phyloP scores from a whole-genome alignment of 2,329 filamentous ascomycete genomes.

The Pseudocercospora eumusae region DNA sequence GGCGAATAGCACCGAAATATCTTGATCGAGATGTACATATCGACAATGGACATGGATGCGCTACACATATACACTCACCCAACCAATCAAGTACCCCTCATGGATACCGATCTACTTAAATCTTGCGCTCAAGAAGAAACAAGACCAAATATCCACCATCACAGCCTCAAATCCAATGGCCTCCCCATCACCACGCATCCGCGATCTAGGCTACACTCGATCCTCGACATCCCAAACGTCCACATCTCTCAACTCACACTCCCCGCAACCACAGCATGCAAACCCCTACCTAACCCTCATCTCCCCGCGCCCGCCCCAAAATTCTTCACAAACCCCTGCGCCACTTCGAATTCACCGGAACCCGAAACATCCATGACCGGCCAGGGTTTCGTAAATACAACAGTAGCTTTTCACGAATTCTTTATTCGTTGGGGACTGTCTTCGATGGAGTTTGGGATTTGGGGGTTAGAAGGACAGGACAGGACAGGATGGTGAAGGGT shows the following conservation, averaged over 20 bases:
- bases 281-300: constrained; percentile 46
- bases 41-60: not conserved
- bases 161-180: not conserved
- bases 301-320: constrained; percentile 45
- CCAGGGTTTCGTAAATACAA: constrained; percentile 60
- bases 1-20: too few species aligned
- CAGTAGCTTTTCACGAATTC: constrained; percentile 62
- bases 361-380: constrained; percentile 63
- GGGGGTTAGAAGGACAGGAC: constrained; percentile 50
- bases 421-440: constrained; percentile 58
- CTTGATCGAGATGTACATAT: too few species aligned
- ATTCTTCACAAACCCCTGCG: constrained; percentile 45
- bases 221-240: constrained; percentile 50
- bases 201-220: constrained; percentile 43
- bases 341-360: constrained; percentile 60
- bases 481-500: constrained; percentile 43
- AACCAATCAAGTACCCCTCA: constrained; percentile 2
- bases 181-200: constrained; percentile 28
- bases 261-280: constrained; percentile 33
- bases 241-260: constrained; percentile 46
- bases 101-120: not conserved
- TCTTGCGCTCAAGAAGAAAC: not conserved
- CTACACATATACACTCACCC: not conserved
- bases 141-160: not conserved
- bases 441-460: constrained; percentile 62